Evolutionary conservation across 2,329 filamentous ascomycete species (phyloP).

Genomic region (Aureobasidium vineae): DNA sequence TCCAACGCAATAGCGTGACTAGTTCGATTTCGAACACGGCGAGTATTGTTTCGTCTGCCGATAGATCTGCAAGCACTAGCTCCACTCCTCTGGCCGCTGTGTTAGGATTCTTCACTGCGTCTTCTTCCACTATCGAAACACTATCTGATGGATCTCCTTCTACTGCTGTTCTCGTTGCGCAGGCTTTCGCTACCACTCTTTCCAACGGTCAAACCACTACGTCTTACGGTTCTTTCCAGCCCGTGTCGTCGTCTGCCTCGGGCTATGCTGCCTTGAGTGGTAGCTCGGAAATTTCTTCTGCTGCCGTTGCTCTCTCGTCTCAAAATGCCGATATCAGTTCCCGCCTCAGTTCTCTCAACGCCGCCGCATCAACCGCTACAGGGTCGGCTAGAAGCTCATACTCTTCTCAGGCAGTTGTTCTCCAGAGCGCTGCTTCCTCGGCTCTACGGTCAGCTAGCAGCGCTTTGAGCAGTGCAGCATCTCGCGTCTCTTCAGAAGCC

Average conservation of each 20-base stretch:
- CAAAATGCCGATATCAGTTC: background rate
- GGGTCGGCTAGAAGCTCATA: constrained; percentile 25
- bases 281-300: background rate
- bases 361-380: constrained; percentile 12
- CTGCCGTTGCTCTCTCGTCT: constrained; percentile 5
- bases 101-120: constrained; percentile 22
- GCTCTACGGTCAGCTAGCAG: background rate
- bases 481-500: constrained; percentile 1
- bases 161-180: constrained; percentile 15
- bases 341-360: constrained; percentile 5
- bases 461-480: constrained; percentile 11
- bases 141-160: constrained; percentile 23
- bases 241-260: constrained; percentile 1
- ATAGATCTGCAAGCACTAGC: background rate
- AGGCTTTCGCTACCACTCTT: constrained; percentile 22
- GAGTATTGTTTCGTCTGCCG: background rate
- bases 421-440: constrained; percentile 14
- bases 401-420: constrained; percentile 12
- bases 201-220: constrained; percentile 26
- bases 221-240: constrained; percentile 17
- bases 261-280: background rate
- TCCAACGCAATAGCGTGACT: constrained; percentile 9
- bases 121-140: constrained; percentile 25
- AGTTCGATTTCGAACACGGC: background rate
- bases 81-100: constrained; percentile 8